Percentiles rank a stretch among this genome's conserved stretches.
phyloP scores from a whole-genome alignment of 208 protist species.

The Naegleria lovaniensis region DNA sequence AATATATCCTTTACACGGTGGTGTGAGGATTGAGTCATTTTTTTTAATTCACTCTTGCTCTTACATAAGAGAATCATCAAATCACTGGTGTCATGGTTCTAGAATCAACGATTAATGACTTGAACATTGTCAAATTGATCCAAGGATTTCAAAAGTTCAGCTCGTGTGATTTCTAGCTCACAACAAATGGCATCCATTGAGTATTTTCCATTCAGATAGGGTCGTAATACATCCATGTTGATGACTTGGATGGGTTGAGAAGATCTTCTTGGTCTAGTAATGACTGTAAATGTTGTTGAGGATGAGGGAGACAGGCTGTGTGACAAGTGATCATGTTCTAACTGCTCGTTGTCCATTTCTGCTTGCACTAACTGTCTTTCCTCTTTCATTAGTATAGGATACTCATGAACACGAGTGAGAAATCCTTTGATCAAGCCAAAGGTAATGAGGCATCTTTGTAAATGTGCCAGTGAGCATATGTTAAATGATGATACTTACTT shows the following conservation, averaged over 20 bases:
- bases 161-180: neutral
- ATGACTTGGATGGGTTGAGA: neutral
- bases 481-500: neutral
- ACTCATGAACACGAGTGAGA: conserved; percentile 6
- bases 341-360: neutral
- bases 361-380: neutral
- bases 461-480: neutral
- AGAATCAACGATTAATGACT: neutral
- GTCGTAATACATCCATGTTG: neutral
- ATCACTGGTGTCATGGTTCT: too few species aligned
- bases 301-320: neutral
- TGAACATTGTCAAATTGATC: neutral
- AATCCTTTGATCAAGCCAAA: conserved; percentile 21
- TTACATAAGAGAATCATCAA: too few species aligned
- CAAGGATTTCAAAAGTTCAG: neutral
- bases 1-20: too few species aligned
- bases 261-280: neutral
- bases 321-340: too few species aligned
- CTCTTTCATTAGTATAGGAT: neutral
- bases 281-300: neutral
- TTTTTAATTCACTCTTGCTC: too few species aligned
- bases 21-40: too few species aligned
- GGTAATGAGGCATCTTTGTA: neutral
- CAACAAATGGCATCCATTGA: conserved; percentile 8
- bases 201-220: neutral